phyloP scores from a whole-genome alignment of 228 moss, liverwort and hornwort genomes.

The Sphagnum fallax region DNA sequence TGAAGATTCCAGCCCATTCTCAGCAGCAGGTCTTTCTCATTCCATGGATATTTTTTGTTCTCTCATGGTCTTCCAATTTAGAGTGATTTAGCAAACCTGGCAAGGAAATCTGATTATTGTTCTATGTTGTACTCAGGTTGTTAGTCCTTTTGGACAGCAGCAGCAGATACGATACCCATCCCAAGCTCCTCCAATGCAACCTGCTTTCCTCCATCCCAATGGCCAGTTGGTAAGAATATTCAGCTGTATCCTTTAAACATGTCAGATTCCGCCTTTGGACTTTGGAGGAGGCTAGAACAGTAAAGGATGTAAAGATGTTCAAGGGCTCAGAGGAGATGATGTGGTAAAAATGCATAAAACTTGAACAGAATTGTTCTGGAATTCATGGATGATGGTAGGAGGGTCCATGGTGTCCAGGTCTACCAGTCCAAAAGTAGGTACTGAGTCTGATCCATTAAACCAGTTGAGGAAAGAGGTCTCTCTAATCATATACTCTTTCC shows the following conservation, averaged over 20 bases:
- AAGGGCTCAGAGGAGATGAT: not conserved
- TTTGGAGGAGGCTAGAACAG: not conserved
- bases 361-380: too few species aligned
- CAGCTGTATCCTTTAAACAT: constrained; percentile 1
- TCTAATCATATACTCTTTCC: too few species aligned
- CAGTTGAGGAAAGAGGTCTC: too few species aligned
- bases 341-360: not conserved
- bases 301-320: not conserved
- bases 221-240: constrained; percentile 56
- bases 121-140: constrained; percentile 17
- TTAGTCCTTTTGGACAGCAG: constrained; percentile 60
- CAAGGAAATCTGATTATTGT: not conserved
- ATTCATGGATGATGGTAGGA: too few species aligned
- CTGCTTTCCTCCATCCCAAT: constrained; percentile 59
- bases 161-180: constrained; percentile 63
- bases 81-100: not conserved
- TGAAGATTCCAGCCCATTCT: constrained; percentile 50
- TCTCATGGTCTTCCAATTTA: not conserved
- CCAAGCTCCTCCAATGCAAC: constrained; percentile 68
- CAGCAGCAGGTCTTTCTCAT: constrained; percentile 62
- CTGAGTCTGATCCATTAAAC: too few species aligned
- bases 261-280: not conserved
- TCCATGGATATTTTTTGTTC: not conserved
- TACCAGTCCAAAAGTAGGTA: too few species aligned
- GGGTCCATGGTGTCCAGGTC: too few species aligned